A percentile compares a stretch with the other conserved stretches of the same genome.
Evolutionary conservation across 192 early-diverging fungal species (phyloP).

Genomic region (Gryganskiella cystojenkinii): DNA sequence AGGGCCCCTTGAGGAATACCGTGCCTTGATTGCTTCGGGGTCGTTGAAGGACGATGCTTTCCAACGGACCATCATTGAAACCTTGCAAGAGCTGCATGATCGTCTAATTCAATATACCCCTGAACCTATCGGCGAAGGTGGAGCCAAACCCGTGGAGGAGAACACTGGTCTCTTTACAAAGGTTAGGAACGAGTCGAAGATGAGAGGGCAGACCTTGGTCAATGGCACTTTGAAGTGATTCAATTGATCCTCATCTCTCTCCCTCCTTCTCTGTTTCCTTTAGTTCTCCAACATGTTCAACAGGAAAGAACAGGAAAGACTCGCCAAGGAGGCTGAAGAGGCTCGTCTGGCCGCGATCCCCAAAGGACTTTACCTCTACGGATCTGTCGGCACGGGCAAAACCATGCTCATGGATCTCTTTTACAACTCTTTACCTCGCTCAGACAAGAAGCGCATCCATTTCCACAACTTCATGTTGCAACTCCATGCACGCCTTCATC

Average conservation of each 20-base stretch:
- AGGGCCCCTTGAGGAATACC: conserved; percentile 59
- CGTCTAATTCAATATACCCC: conserved; percentile 69
- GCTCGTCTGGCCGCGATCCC: conserved; percentile 43
- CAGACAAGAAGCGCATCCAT: conserved; percentile 88
- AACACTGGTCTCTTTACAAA: conserved; percentile 29
- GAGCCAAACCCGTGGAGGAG: conserved; percentile 10
- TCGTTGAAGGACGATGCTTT: conserved; percentile 73
- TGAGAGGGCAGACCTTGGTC: too few species aligned
- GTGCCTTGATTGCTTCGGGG: conserved; percentile 59
- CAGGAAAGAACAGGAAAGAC: conserved; percentile 38
- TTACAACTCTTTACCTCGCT: conserved; percentile 78
- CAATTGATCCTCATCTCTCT: background rate
- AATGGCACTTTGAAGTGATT: background rate
- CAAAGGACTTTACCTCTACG: conserved; percentile 71
- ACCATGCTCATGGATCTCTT: conserved; percentile 98
- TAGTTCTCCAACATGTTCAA: conserved; percentile 34
- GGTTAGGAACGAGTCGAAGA: conserved; percentile 8
- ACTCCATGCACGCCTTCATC: conserved; percentile 81
- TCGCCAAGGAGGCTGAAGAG: conserved; percentile 22
- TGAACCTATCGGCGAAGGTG: conserved; percentile 22
- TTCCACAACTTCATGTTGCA: conserved; percentile 99
- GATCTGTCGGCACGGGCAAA: conserved; percentile 92
- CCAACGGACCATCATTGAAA: conserved; percentile 72
- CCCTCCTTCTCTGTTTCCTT: background rate
- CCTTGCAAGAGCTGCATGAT: conserved; percentile 74